A percentile compares a stretch with the other conserved stretches of the same genome.
Evolutionary conservation across 1,139 yeast genomes (phyloP).

Genomic region (Taphrina populina): DNA sequence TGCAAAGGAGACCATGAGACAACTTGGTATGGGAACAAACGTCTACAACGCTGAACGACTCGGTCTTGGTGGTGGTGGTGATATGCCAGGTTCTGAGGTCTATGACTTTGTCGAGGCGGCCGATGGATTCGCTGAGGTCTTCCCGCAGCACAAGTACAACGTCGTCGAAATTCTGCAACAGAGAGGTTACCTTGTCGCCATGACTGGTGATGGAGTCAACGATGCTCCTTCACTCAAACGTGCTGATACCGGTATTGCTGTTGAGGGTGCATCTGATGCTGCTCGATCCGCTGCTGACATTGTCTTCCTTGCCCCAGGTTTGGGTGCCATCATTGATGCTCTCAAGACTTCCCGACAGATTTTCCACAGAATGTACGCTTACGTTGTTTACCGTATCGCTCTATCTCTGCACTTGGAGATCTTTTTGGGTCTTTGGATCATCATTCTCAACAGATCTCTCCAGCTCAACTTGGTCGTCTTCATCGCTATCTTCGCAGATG

Average conservation of each 20-base stretch:
- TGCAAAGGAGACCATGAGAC: constrained; percentile 71
- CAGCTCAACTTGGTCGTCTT: constrained; percentile 69
- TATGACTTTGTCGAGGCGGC: constrained; percentile 77
- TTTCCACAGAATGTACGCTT: constrained; percentile 80
- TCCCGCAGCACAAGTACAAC: constrained; percentile 79
- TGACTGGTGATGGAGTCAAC: constrained; percentile 82
- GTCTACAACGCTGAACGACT: constrained; percentile 70
- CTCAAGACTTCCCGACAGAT: constrained; percentile 74
- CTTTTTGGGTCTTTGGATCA: constrained; percentile 72
- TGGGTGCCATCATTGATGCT: constrained; percentile 74
- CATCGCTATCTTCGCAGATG: constrained; percentile 74
- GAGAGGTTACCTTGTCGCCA: constrained; percentile 75
- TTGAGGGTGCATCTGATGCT: constrained; percentile 79
- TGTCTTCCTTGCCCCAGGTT: constrained; percentile 77
- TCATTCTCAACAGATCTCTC: constrained; percentile 64
- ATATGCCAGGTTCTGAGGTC: constrained; percentile 70
- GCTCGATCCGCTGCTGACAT: constrained; percentile 79
- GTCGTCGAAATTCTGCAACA: constrained; percentile 74
- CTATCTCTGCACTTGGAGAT: constrained; percentile 70
- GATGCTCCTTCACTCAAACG: constrained; percentile 77
- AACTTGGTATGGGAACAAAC: constrained; percentile 68
- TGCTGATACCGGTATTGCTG: constrained; percentile 81
- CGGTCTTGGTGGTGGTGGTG: constrained; percentile 72
- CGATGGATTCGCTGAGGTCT: constrained; percentile 78
- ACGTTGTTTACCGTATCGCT: constrained; percentile 77